These are phyloP conservation scores for Xylariaceae sp. DNA, from an alignment of 2,329 filamentous ascomycete genomes.

Conservation along the genomic window DNA sequence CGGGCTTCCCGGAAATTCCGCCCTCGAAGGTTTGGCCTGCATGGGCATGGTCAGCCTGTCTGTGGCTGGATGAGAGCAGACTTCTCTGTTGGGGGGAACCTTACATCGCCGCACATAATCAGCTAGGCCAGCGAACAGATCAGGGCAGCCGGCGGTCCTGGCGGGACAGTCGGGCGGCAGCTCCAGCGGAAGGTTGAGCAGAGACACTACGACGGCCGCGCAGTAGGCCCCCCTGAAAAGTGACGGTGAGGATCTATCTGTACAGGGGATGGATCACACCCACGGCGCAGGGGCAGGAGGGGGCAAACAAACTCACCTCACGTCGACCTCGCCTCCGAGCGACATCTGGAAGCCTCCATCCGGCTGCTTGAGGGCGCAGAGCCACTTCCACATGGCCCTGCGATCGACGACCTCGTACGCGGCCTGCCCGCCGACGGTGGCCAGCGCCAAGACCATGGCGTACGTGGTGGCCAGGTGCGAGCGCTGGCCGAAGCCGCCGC, in stretches of 20 bases:
- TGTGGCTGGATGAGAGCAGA: slow-evolving; percentile 6
- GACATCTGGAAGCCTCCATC: slow-evolving; percentile 88
- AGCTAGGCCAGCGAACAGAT: slow-evolving; percentile 64
- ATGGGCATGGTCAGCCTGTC: slow-evolving; percentile 15
- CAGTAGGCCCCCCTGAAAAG: slow-evolving; percentile 78
- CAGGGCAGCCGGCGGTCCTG: slow-evolving; percentile 51
- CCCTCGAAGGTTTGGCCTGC: slow-evolving; percentile 89
- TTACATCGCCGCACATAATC: slow-evolving; percentile 76
- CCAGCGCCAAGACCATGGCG: slow-evolving; percentile 70
- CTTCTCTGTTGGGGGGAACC: slow-evolving; percentile 28
- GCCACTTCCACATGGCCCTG: slow-evolving; percentile 81
- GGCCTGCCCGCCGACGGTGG: slow-evolving; percentile 68
- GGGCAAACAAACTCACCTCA: slow-evolving; percentile 63
- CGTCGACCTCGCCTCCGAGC: slow-evolving; percentile 82
- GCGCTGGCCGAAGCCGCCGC: slow-evolving; percentile 83
- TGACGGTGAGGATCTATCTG: slow-evolving; percentile 15
- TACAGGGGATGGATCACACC: too few relatives aligned
- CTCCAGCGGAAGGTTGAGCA: slow-evolving; percentile 75
- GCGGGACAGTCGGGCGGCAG: slow-evolving; percentile 67
- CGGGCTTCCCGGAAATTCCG: slow-evolving; percentile 78
- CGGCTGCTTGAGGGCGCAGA: slow-evolving; percentile 76
- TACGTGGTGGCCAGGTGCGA: slow-evolving; percentile 88
- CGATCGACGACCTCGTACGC: slow-evolving; percentile 73
- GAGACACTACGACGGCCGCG: slow-evolving; percentile 72
- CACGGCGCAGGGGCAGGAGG: slow-evolving; percentile 6